These are phyloP conservation scores for Scenedesmus sp. DNA, from an alignment of 163 green algal genomes.

Conservation along the genomic window DNA sequence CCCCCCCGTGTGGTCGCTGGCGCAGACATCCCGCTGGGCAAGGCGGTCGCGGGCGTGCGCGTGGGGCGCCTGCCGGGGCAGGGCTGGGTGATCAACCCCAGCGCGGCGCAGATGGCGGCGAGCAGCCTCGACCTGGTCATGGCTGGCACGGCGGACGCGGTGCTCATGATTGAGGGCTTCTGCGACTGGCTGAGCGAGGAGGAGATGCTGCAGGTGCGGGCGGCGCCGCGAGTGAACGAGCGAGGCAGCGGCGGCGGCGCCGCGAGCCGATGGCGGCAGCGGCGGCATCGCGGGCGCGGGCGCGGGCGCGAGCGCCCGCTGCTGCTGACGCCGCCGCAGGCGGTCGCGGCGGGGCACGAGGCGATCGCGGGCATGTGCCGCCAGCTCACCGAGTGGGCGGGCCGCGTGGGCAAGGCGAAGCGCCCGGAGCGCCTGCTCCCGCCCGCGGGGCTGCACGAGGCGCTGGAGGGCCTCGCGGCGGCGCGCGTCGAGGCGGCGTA, in stretches of 20 bases:
- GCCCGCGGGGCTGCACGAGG: slow-evolving; percentile 61
- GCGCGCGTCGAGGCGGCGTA: slow-evolving; percentile 63
- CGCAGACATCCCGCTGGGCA: slow-evolving; percentile 90
- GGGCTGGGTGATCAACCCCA: slow-evolving; percentile 92
- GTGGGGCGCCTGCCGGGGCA: slow-evolving; percentile 73
- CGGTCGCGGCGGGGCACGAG: slow-evolving; percentile 38
- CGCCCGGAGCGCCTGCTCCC: slow-evolving; percentile 42
- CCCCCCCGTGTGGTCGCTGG: too few species aligned
- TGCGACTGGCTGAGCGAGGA: slow-evolving; percentile 93
- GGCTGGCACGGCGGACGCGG: slow-evolving; percentile 87
- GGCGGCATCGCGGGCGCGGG: too few species aligned
- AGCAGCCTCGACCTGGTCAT: slow-evolving; percentile 91
- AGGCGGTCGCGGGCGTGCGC: slow-evolving; percentile 91
- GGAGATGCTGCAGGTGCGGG: slow-evolving; percentile 82
- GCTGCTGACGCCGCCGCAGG: not conserved
- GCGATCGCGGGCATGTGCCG: slow-evolving; percentile 75
- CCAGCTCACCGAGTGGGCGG: slow-evolving; percentile 80
- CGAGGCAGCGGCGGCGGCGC: too few species aligned
- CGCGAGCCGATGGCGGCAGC: not conserved
- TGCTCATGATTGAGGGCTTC: slow-evolving; percentile 99
- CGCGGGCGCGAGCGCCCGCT: too few species aligned
- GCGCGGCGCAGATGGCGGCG: slow-evolving; percentile 71
- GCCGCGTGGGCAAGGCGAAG: slow-evolving; percentile 78
- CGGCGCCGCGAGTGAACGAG: not conserved
- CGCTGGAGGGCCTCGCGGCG: slow-evolving; percentile 51